These are phyloP conservation scores for Ceratobasidium sp. DNA, from an alignment of 1,284 basidiomycete genomes.

Conservation along the genomic window DNA sequence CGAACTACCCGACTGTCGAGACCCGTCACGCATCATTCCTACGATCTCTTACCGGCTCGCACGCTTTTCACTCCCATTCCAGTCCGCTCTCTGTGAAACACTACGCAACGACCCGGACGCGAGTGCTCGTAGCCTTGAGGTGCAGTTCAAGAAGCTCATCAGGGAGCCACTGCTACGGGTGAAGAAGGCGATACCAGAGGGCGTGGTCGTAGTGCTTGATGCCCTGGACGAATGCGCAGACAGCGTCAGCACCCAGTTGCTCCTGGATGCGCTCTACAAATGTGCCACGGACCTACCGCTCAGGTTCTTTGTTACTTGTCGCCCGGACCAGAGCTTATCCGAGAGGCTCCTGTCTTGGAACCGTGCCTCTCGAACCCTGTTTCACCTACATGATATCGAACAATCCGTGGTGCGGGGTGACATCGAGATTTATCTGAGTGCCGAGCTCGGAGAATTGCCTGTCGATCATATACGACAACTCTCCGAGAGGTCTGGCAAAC, in stretches of 20 bases:
- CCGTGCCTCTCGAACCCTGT: neutral
- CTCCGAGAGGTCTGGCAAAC: neutral
- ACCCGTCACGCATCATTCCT: conserved; percentile 48
- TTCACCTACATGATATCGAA: neutral
- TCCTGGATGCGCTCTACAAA: conserved; percentile 51
- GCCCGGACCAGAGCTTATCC: conserved; percentile 50
- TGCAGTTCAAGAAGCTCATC: conserved; percentile 51
- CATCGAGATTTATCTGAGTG: conserved; percentile 3
- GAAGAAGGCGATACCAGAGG: no score
- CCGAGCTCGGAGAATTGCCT: neutral
- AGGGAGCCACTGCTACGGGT: neutral
- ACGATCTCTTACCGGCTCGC: conserved; percentile 54
- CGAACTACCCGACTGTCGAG: conserved; percentile 46
- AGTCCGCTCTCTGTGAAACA: neutral
- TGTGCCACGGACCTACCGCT: conserved; percentile 53
- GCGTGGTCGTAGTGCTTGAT: conserved; percentile 49
- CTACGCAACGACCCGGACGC: conserved; percentile 48
- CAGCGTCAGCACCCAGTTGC: neutral
- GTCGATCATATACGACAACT: neutral
- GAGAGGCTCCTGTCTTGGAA: neutral
- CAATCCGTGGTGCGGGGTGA: neutral
- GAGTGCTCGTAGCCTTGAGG: conserved; percentile 49
- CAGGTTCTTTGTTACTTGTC: conserved; percentile 56
- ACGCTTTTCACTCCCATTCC: conserved; percentile 22
- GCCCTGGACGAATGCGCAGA: conserved; percentile 57